Base-by-base conservation (phyloP, 2,329 filamentous ascomycete species). In the Aspergillus pseudoviridinutans region DNA sequence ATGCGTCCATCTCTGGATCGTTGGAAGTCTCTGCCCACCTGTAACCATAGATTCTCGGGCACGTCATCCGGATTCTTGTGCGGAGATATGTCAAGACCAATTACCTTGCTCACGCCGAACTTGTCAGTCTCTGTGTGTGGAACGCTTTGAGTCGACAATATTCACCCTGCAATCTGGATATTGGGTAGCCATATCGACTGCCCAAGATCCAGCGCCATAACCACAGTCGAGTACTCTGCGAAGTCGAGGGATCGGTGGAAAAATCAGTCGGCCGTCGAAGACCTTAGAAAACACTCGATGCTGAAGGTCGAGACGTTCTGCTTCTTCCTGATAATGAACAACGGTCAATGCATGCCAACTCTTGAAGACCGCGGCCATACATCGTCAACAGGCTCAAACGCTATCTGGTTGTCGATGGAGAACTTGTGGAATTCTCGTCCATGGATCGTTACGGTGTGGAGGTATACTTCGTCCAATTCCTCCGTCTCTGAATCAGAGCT, bases 351-450 rank as follows among this genome's bases (percentile, higher is more conserved):
- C 44, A 14, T 27, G 44, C 44, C 24, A 27, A 27, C 24, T 20
- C 50, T 50, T 53, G 27, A 56, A 46, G 35, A 47, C 24, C 44
- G 51, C 49, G 41, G 42, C 29, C 55, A 50, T 79, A 90, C 89
- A 79, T 90, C 87, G 68, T 91, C 89, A 57, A 89, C 79, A 8
- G 89, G 89, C 49, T 79, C 83, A 64, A 89, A 87, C 69, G 89
- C 89, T 60, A 84, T 82, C 38, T 78, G 79, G 63, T 87, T 84
- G 29, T 86, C 80, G 54, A 91, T 71, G 22, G 88, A 82, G 74
- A 87, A 86, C 67, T 81, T 81, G 63, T 91, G 88, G 70, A 85
- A 91, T 50, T 82, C 79, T 68, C 89, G 81, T 59, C 85, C 85
- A 70, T 87, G 79, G 62, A 87, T 77, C 17, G 79, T 77, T 58